Conservation (phyloP, 148 eudicot species). For the Bassia scoparia region DNA sequence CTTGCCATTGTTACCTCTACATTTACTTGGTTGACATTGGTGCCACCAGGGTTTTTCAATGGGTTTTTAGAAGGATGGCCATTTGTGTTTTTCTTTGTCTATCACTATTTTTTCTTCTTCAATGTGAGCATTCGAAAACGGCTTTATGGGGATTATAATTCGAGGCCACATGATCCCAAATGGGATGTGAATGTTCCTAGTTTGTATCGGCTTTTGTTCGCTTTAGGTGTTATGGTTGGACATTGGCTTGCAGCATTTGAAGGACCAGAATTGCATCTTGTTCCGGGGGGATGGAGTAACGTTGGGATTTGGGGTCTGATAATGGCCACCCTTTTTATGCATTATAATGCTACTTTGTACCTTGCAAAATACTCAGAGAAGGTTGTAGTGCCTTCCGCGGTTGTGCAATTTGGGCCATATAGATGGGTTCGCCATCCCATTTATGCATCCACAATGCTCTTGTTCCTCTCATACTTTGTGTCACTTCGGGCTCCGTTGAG, state of each 20-base stretch:
- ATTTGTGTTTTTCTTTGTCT: constrained; percentile 65
- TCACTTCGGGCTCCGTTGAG: constrained; percentile 80
- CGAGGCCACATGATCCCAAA: constrained; percentile 66
- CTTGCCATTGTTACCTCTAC: constrained; percentile 61
- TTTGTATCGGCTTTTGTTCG: constrained; percentile 46
- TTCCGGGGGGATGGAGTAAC: constrained; percentile 81
- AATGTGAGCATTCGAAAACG: constrained; percentile 68
- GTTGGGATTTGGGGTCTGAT: constrained; percentile 68
- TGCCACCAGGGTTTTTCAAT: constrained; percentile 80
- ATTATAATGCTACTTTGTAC: constrained; percentile 65
- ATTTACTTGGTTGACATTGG: constrained; percentile 79
- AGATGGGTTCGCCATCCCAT: constrained; percentile 87
- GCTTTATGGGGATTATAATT: constrained; percentile 59
- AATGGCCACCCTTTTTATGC: constrained; percentile 53
- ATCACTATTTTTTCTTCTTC: constrained; percentile 80
- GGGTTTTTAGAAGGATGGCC: constrained; percentile 96
- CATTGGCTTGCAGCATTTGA: constrained; percentile 93
- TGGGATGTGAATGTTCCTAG: constrained; percentile 65
- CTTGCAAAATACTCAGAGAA: constrained; percentile 82
- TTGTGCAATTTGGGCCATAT: constrained; percentile 81
- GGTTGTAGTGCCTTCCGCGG: constrained; percentile 73
- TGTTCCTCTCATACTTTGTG: constrained; percentile 59
- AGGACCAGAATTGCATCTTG: constrained; percentile 68
- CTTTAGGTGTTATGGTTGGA: constrained; percentile 47
- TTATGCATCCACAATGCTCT: constrained; percentile 80